These are phyloP conservation scores for Grigorovia yakushimaensis DNA, from an alignment of 805 yeast species.

Conservation along the genomic window DNA sequence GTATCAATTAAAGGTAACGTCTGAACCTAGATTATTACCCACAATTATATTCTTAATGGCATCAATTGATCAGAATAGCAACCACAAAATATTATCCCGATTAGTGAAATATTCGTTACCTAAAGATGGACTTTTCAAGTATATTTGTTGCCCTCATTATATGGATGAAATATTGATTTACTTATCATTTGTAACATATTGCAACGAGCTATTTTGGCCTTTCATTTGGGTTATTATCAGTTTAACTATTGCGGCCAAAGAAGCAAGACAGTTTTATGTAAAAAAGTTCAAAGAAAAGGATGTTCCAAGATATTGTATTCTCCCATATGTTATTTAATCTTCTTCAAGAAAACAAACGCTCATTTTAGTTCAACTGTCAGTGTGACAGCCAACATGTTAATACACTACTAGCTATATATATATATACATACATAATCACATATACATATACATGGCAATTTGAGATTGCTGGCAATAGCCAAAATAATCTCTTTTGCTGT, in stretches of 20 bases:
- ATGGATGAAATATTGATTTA: slow-evolving; percentile 57
- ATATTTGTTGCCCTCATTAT: slow-evolving; percentile 59
- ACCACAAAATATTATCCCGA: slow-evolving; percentile 41
- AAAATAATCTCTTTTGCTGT: too few species aligned
- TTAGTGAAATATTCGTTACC: slow-evolving; percentile 53
- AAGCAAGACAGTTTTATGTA: slow-evolving; percentile 40
- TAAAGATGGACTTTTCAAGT: slow-evolving; percentile 36
- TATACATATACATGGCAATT: too few species aligned
- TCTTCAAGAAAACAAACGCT: background rate
- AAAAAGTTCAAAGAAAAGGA: slow-evolving; percentile 12
- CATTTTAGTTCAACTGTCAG: too few species aligned
- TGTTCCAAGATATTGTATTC: slow-evolving; percentile 13
- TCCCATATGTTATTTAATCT: slow-evolving; percentile 12
- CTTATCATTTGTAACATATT: slow-evolving; percentile 19
- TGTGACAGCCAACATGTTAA: too few species aligned
- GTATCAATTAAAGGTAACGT: slow-evolving; percentile 11
- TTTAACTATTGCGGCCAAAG: slow-evolving; percentile 46
- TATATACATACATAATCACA: too few species aligned
- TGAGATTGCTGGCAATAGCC: too few species aligned
- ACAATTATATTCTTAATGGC: slow-evolving; percentile 17
- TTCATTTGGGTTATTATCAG: slow-evolving; percentile 33
- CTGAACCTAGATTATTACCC: slow-evolving; percentile 10
- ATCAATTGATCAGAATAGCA: slow-evolving; percentile 27
- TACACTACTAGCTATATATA: too few species aligned
- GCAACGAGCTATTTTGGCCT: slow-evolving; percentile 16